Conservation (phyloP, 75 land plant genomes). For the Selaginella moellendorffii region DNA sequence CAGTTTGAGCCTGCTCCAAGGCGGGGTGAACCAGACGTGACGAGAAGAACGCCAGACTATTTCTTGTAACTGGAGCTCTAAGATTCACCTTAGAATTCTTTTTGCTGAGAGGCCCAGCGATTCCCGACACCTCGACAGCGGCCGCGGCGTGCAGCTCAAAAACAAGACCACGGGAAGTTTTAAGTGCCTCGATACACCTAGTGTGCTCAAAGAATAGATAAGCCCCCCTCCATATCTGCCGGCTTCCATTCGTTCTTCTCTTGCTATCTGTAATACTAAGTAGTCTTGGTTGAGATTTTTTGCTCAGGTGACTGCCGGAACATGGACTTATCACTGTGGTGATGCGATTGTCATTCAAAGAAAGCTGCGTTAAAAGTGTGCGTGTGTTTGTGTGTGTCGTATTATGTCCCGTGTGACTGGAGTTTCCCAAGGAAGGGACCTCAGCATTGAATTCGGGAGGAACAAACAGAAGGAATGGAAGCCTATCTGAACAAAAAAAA, state of each 20-base stretch:
- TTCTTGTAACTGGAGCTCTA: constrained; percentile 23
- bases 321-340: too few species aligned
- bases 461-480: too few species aligned
- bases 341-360: too few species aligned
- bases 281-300: background rate
- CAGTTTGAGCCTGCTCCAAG: constrained; percentile 76
- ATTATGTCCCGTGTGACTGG: too few species aligned
- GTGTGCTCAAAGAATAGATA: too few species aligned
- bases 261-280: background rate
- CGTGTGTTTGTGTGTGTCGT: too few species aligned
- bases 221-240: background rate
- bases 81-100: background rate
- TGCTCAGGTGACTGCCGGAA: too few species aligned
- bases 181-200: background rate
- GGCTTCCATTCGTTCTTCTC: background rate
- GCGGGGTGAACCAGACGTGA: constrained; percentile 66
- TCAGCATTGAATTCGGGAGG: too few species aligned
- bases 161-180: background rate
- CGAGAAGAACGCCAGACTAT: constrained; percentile 59
- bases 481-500: too few species aligned
- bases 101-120: background rate
- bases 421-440: too few species aligned
- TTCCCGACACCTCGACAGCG: constrained; percentile 1
- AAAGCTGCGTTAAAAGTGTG: too few species aligned
- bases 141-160: background rate